Base-by-base conservation (phyloP, 345 rosid genomes). In the Citrus trifoliata region DNA sequence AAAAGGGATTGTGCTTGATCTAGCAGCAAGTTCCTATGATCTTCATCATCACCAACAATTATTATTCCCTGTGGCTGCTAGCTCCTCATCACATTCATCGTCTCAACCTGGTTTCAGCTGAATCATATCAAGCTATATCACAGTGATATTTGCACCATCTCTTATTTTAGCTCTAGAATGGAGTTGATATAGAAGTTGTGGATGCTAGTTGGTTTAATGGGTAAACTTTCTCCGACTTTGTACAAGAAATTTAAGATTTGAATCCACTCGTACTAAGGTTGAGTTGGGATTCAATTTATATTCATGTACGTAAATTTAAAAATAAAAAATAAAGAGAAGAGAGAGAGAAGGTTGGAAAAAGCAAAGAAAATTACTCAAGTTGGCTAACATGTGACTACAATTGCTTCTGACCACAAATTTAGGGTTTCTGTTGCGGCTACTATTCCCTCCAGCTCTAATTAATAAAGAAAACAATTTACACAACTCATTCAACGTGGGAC, bases 361-460 rank as follows among this genome's bases (percentile, higher is more conserved):
- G 70, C 18, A 7, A 65, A 32, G 4, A 78, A 30, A 12, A 76
- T 24, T 35, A 37, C 25, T 42, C 3, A n/a, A 18, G 6, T 4
- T 83, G 46, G 83, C 78, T 14, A 75, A 25, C 86, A 79, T 32
- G 84, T 83, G 7, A 85, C 73, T 18, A 76, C 86, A 30, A 83
- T 86, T n/a, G 86, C 89, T 35, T 83, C 86, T 19, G 89, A 90
- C 84, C 90, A 89, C 13, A 85, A 88, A 73, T 90, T 88, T 81
- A 87, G 87, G 86, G 86, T 81, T 75, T 88, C 92, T 37, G 88
- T 85, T 40, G 92, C 88, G 53, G 89, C 91, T 42, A 88, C 89
- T 25, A 80, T 87, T 40, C 73, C 89, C 21, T 88, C 18, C 0
- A 0, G 58, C 90, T n/a, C 76, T 87, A 4, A 82, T 83, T 28